Conservation (phyloP, 2,329 filamentous ascomycete species). For the Hortaea sp. region DNA sequence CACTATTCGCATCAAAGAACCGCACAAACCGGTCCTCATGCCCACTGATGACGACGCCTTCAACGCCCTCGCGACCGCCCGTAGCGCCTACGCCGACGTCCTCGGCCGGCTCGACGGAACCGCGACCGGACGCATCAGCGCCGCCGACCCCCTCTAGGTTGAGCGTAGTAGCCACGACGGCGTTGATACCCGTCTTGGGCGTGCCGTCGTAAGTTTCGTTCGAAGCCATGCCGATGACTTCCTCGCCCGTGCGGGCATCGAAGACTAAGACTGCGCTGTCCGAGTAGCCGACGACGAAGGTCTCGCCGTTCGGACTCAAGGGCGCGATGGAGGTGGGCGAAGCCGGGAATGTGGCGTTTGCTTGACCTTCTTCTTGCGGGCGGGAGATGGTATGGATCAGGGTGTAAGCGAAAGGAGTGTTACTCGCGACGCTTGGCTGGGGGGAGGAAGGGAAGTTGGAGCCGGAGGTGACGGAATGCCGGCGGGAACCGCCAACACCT, state of each 20-base stretch:
- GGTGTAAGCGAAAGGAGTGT: constrained; percentile 77
- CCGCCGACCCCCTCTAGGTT: constrained; percentile 57
- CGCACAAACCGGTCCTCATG: constrained; percentile 94
- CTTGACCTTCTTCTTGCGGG: constrained; percentile 35
- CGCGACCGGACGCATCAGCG: constrained; percentile 51
- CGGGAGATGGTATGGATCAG: constrained; percentile 79
- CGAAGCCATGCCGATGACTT: constrained; percentile 86
- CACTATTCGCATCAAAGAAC: constrained; percentile 97
- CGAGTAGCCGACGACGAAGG: constrained; percentile 85
- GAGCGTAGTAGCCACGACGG: constrained; percentile 69
- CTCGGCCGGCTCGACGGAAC: constrained; percentile 56
- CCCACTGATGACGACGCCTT: constrained; percentile 90
- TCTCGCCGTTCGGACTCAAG: constrained; percentile 69
- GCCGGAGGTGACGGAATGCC: constrained; percentile 89
- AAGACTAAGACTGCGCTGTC: constrained; percentile 87
- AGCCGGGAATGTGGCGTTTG: neutral
- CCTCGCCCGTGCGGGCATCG: constrained; percentile 83
- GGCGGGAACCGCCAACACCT: constrained; percentile 61
- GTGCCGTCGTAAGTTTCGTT: constrained; percentile 89
- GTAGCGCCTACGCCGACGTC: constrained; percentile 69
- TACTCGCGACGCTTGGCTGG: constrained; percentile 76
- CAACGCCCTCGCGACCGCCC: constrained; percentile 62
- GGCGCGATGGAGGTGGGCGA: constrained; percentile 82
- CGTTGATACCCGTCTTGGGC: constrained; percentile 72
- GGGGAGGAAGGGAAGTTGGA: constrained; percentile 85